phyloP scores from a whole-genome alignment of 495 filamentous ascomycete species.

The Pyronema omphalodes region DNA sequence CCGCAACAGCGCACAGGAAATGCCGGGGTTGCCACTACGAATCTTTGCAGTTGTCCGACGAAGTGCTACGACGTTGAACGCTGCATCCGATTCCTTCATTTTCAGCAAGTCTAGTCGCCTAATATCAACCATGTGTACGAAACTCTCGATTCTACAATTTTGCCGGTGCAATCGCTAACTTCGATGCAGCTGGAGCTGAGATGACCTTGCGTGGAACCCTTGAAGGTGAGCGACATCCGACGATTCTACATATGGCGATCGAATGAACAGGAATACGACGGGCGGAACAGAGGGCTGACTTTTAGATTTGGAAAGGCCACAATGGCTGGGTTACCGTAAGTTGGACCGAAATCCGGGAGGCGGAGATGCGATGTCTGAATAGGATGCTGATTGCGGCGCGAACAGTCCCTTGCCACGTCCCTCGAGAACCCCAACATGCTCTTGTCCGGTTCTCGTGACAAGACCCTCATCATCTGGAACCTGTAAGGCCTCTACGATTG shows the following conservation, averaged over 20 bases:
- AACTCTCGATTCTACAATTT: background rate
- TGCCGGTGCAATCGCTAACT: slow-evolving; percentile 8
- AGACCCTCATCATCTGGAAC: slow-evolving; percentile 99
- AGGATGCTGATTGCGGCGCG: background rate
- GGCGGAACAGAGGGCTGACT: slow-evolving; percentile 12
- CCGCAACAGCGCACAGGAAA: background rate
- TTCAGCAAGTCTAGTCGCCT: background rate
- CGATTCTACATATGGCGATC: background rate
- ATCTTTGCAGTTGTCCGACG: slow-evolving; percentile 18
- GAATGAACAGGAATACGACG: background rate
- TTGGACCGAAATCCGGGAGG: slow-evolving; percentile 1
- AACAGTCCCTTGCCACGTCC: slow-evolving; percentile 67
- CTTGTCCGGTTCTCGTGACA: slow-evolving; percentile 89
- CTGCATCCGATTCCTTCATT: slow-evolving; percentile 7
- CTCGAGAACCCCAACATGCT: slow-evolving; percentile 99
- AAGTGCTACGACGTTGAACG: slow-evolving; percentile 15
- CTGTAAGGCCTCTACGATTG: slow-evolving; percentile 29
- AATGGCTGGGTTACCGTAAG: slow-evolving; percentile 51
- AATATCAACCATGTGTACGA: slow-evolving; percentile 20
- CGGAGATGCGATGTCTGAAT: background rate
- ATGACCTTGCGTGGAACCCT: slow-evolving; percentile 25
- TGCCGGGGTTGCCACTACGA: slow-evolving; percentile 4
- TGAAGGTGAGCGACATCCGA: slow-evolving; percentile 19
- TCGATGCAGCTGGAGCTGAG: slow-evolving; percentile 19
- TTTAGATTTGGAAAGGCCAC: slow-evolving; percentile 16